These are phyloP conservation scores for Rosa multiflora DNA, from an alignment of 306 rosid species.

Conservation along the genomic window DNA sequence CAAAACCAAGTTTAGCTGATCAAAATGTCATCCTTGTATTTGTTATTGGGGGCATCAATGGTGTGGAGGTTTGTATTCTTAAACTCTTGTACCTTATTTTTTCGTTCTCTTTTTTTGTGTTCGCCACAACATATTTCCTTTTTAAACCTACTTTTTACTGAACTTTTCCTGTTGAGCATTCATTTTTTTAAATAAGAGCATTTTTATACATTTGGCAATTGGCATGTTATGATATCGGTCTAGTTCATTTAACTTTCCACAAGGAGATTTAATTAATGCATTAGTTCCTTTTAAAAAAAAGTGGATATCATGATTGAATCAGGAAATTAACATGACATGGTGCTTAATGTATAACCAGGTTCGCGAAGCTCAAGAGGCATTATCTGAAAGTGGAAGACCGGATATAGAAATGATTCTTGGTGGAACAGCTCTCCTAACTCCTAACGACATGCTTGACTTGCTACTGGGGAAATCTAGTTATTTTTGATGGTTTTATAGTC, in stretches of 20 bases:
- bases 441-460: slow-evolving; percentile 70
- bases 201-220: not conserved
- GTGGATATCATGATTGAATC: not conserved
- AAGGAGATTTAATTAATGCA: not conserved
- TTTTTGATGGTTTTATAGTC: slow-evolving; percentile 28
- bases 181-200: no score
- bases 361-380: slow-evolving; percentile 81
- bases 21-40: slow-evolving; percentile 82
- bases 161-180: not conserved
- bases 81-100: slow-evolving; percentile 20
- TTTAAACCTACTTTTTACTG: not conserved
- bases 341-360: slow-evolving; percentile 42
- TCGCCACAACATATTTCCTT: not conserved
- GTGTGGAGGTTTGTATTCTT: slow-evolving; percentile 60
- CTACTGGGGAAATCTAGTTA: slow-evolving; percentile 64
- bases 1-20: slow-evolving; percentile 92
- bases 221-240: not conserved
- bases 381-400: slow-evolving; percentile 83
- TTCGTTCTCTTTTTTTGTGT: not conserved
- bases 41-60: slow-evolving; percentile 86
- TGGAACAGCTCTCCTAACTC: slow-evolving; percentile 83
- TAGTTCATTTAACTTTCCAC: not conserved
- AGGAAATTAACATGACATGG: slow-evolving; percentile 21
- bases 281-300: not conserved
- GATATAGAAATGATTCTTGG: slow-evolving; percentile 83